Base-by-base conservation (phyloP, 495 filamentous ascomycete species). In the Talaromyces nanjingensis region DNA sequence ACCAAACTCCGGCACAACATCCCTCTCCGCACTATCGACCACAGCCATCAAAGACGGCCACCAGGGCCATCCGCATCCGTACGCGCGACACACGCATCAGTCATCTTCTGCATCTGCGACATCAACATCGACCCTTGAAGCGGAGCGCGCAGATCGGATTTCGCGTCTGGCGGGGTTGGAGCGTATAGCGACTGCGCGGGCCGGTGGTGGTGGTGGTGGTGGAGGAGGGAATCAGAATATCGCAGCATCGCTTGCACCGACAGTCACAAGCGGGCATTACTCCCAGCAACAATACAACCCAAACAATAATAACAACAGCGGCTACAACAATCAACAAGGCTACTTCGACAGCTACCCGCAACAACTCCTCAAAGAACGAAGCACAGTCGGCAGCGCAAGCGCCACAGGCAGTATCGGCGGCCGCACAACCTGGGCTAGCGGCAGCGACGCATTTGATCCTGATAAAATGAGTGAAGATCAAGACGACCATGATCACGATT, bases 31-130 rank as follows among this genome's bases (percentile, higher is more conserved):
- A 12, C 82, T 96, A 34, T 93, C 90, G 20, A 97, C 92, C 29
- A 93, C 91, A 6, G 92, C 92, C 56, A 94, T 94, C 79, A 97
- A 96, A 76, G 92, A 97, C 68, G 92, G 92, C 64, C 91, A 96
- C 66, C 88, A 89, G 64, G 92, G 92, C 69, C 84, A 90, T 64
- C 77, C 74, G 14, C 74, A 77, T 57, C 74, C 79, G 65, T 83
- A 83, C 60, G 76, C 78, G 58, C 86, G 85, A 63, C 87, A 90
- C 71, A 70, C 76, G 1, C 79, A 81, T 59, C 74, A 78, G 12
- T 72, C 75, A n/a, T 80, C 80, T 11, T 77, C 79, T 24, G 67
- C 76, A 16, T 79, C 81, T 18, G 81, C 78, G 25, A 77, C 82
- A 6, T 89, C 87, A 6, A 82, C 82, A 45, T 89, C 83, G 59